These are phyloP conservation scores for Claviceps maximensis DNA, from an alignment of 2,329 filamentous ascomycete species.

Conservation along the genomic window DNA sequence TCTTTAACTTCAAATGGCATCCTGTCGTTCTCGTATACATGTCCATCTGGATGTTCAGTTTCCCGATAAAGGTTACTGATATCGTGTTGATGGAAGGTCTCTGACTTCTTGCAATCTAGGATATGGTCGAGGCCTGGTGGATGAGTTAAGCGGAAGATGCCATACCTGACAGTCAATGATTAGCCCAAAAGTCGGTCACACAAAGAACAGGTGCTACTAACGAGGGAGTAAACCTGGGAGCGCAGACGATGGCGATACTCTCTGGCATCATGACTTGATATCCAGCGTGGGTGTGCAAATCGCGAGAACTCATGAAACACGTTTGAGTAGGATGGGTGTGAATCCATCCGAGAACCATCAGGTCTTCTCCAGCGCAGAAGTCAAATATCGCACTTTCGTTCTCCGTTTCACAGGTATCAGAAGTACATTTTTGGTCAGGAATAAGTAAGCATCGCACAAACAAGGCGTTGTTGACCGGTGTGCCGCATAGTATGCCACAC, in stretches of 20 bases:
- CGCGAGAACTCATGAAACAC: constrained; percentile 92
- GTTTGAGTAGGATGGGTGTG: constrained; percentile 95
- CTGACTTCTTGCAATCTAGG: constrained; percentile 60
- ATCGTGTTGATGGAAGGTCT: constrained; percentile 68
- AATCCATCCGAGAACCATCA: constrained; percentile 90
- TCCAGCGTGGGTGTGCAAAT: constrained; percentile 84
- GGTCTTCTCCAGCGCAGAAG: constrained; percentile 71
- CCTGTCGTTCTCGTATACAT: constrained; percentile 55
- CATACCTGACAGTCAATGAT: constrained; percentile 45
- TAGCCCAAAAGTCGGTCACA: not conserved
- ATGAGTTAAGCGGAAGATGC: constrained; percentile 85
- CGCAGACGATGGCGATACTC: constrained; percentile 93
- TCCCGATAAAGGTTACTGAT: constrained; percentile 64
- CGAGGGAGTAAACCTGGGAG: constrained; percentile 66
- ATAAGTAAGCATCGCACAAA: constrained; percentile 85
- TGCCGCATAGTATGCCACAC: constrained; percentile 87
- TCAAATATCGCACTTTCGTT: constrained; percentile 79
- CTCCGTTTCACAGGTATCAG: constrained; percentile 88
- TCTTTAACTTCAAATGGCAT: constrained; percentile 49
- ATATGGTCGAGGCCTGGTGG: constrained; percentile 83
- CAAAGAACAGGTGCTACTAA: constrained; percentile 30
- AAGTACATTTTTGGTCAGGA: constrained; percentile 77
- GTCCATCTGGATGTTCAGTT: constrained; percentile 51
- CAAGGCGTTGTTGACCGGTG: constrained; percentile 79
- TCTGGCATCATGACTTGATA: constrained; percentile 96